phyloP scores from a whole-genome alignment of 345 rosid species.

The Populus tremula region DNA sequence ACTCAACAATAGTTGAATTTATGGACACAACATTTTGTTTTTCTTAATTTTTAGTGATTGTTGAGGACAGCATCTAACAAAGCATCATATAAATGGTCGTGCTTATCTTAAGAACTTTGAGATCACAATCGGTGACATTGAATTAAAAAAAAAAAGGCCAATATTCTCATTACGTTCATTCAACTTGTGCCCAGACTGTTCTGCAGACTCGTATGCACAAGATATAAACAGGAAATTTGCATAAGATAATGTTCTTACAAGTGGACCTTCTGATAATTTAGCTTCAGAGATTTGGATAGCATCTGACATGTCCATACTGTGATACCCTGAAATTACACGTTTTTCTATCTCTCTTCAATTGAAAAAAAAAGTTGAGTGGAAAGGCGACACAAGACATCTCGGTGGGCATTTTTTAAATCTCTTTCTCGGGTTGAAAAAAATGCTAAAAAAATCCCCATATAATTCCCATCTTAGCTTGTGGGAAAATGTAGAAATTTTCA shows the following conservation, averaged over 20 bases:
- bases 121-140: background rate
- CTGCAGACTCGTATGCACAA: background rate
- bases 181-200: background rate
- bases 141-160: too few relatives aligned
- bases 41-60: too few relatives aligned
- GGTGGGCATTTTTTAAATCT: background rate
- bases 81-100: background rate
- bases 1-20: too few relatives aligned
- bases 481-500: background rate
- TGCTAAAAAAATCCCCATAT: background rate
- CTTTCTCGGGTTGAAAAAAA: background rate
- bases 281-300: background rate
- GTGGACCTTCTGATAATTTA: too few relatives aligned
- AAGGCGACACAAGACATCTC: too few relatives aligned
- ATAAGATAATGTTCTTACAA: background rate
- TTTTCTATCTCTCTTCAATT: too few relatives aligned
- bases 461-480: background rate
- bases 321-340: too few relatives aligned
- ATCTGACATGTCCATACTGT: background rate
- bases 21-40: background rate
- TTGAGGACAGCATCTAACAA: background rate
- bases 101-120: background rate
- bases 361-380: too few relatives aligned
- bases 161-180: background rate
- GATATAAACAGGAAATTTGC: background rate